Conservation (phyloP, 495 filamentous ascomycete species). For the Neurospora sp. region DNA sequence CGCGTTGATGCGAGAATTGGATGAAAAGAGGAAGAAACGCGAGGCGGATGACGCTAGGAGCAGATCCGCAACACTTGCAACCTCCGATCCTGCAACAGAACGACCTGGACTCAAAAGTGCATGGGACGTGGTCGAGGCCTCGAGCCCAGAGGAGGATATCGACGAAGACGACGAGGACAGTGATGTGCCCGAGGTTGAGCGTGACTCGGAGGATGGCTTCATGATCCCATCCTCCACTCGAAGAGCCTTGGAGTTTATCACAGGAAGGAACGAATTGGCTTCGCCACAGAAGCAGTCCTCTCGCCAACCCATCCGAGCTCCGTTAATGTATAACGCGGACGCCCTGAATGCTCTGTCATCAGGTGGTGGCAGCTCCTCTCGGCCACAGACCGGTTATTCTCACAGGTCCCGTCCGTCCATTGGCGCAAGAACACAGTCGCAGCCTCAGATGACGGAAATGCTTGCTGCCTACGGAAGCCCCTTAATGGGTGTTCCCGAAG, state of each 20-base stretch:
- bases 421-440: slow-evolving; percentile 36
- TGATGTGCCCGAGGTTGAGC: slow-evolving; percentile 27
- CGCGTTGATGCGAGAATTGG: slow-evolving; percentile 45
- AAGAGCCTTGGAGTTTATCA: slow-evolving; percentile 39
- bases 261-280: slow-evolving; percentile 27
- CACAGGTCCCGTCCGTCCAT: slow-evolving; percentile 7
- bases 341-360: slow-evolving; percentile 23
- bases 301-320: slow-evolving; percentile 5
- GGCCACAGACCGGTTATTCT: slow-evolving; percentile 37
- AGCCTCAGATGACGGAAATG: slow-evolving; percentile 29
- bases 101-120: slow-evolving; percentile 29
- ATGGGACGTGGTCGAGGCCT: slow-evolving; percentile 35
- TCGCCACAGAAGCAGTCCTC: slow-evolving; percentile 5
- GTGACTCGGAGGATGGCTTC: slow-evolving; percentile 22
- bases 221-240: slow-evolving; percentile 28
- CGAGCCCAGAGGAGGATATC: slow-evolving; percentile 18
- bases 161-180: slow-evolving; percentile 34
- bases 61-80: slow-evolving; percentile 8
- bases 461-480: slow-evolving; percentile 9
- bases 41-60: slow-evolving; percentile 18
- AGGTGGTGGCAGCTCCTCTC: slow-evolving; percentile 12
- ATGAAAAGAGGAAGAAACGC: slow-evolving; percentile 32
- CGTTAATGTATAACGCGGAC: slow-evolving; percentile 24
- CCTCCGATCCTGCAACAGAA: slow-evolving; percentile 1
- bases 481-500: not conserved